phyloP scores from a whole-genome alignment of 2,329 filamentous ascomycete genomes.

The Tolypocladium capitatum region DNA sequence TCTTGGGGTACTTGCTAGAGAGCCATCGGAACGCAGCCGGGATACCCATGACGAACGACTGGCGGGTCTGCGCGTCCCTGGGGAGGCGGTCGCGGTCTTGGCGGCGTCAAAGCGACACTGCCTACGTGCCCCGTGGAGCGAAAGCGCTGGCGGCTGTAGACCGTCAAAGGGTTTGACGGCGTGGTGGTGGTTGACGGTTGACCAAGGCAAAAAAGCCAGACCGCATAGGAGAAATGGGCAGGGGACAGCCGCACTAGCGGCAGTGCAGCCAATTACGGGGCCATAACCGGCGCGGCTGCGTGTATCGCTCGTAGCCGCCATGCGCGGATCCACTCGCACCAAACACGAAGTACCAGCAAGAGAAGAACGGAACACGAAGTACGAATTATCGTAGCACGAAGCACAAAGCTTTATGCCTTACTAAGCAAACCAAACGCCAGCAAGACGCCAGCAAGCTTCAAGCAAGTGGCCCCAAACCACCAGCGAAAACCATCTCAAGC shows the following conservation, averaged over 20 bases:
- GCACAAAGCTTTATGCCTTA: no score
- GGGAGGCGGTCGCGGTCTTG: neutral
- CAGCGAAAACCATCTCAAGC: neutral
- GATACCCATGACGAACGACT: constrained; percentile 60
- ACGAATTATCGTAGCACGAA: no score
- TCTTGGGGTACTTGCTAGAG: constrained; percentile 94
- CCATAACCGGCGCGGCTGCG: neutral
- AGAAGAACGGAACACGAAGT: no score
- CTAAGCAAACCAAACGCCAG: no score
- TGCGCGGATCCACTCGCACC: no score
- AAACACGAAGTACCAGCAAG: no score
- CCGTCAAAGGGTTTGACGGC: neutral
- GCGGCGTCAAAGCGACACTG: neutral
- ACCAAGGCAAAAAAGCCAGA: no score
- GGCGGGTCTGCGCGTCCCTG: neutral
- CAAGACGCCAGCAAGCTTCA: no score
- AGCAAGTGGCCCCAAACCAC: neutral
- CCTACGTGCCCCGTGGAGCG: no score
- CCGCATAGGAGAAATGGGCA: no score
- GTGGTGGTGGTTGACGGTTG: neutral
- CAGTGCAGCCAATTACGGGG: neutral
- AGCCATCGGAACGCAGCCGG: constrained; percentile 94
- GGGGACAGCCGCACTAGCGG: neutral
- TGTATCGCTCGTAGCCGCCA: no score
- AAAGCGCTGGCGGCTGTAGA: neutral